These are phyloP conservation scores for Stylosanthes scabra DNA, from an alignment of 331 rosid species.

Conservation along the genomic window DNA sequence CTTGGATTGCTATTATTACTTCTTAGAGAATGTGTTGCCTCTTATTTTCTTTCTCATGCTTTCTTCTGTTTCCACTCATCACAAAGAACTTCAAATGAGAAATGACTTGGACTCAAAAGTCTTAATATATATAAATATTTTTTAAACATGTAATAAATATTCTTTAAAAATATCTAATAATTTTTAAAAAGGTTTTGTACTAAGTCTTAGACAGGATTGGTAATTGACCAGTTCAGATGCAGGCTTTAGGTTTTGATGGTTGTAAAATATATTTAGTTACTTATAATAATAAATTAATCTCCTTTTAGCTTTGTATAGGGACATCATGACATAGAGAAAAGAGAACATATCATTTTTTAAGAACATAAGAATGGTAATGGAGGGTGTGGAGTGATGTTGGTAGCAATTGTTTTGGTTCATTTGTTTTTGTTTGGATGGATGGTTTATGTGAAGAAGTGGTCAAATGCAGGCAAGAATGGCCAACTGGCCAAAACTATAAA, in stretches of 20 bases:
- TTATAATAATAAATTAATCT: too few species aligned
- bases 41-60: not conserved
- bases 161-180: too few species aligned
- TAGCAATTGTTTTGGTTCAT: not conserved
- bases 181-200: not conserved
- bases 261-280: not conserved
- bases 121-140: not conserved
- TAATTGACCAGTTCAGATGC: not conserved
- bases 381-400: not conserved
- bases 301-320: too few species aligned
- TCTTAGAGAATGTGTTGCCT: not conserved
- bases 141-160: too few species aligned
- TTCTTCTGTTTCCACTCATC: slow-evolving; percentile 17
- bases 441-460: not conserved
- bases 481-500: not conserved
- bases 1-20: not conserved
- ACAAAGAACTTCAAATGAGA: slow-evolving; percentile 27
- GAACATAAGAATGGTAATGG: not conserved
- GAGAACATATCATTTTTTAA: not conserved
- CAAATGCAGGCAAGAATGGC: slow-evolving; percentile 1
- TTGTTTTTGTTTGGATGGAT: not conserved
- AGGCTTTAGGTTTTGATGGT: not conserved
- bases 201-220: not conserved
- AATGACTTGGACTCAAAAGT: not conserved
- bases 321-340: too few species aligned